phyloP scores from a whole-genome alignment of 768 basidiomycete species.

The Leccinum subtestaceum region DNA sequence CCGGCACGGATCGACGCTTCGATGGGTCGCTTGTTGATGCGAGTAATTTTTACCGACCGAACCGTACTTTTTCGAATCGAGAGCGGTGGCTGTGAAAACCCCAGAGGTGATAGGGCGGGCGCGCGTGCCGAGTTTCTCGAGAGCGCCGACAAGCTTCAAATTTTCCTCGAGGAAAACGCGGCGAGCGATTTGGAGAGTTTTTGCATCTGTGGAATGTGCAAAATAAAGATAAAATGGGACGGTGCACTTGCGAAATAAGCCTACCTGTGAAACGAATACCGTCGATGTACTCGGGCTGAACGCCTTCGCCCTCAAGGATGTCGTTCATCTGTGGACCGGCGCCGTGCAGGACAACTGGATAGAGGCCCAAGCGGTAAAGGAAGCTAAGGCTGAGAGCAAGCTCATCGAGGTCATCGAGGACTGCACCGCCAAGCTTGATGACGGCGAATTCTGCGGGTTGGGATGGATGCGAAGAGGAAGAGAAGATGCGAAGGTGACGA shows the following conservation, averaged over 20 bases:
- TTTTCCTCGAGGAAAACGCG: slow-evolving; percentile 98
- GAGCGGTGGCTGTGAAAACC: slow-evolving; percentile 97
- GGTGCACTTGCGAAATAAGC: slow-evolving; percentile 22
- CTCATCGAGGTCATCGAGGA: slow-evolving; percentile 88
- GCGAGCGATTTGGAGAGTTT: slow-evolving; percentile 91
- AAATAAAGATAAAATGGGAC: not conserved
- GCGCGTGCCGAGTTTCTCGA: slow-evolving; percentile 93
- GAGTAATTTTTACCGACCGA: slow-evolving; percentile 95
- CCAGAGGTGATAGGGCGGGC: slow-evolving; percentile 98
- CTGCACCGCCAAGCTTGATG: slow-evolving; percentile 97
- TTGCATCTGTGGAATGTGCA: slow-evolving; percentile 60
- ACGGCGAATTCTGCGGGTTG: slow-evolving; percentile 96
- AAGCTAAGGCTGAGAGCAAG: slow-evolving; percentile 95
- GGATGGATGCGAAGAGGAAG: slow-evolving; percentile 84
- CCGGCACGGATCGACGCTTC: slow-evolving; percentile 97
- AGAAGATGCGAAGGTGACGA: slow-evolving; percentile 98
- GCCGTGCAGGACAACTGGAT: slow-evolving; percentile 95
- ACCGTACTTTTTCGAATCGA: slow-evolving; percentile 92
- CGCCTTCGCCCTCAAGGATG: slow-evolving; percentile 88
- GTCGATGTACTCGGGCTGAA: slow-evolving; percentile 95
- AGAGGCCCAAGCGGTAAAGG: slow-evolving; percentile 95
- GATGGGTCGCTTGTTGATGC: slow-evolving; percentile 92
- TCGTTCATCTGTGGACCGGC: slow-evolving; percentile 94
- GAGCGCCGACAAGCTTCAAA: slow-evolving; percentile 86
- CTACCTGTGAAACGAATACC: slow-evolving; percentile 94